These are phyloP conservation scores for Fusarium algeriense DNA, from an alignment of 2,329 filamentous ascomycete species.

Conservation along the genomic window DNA sequence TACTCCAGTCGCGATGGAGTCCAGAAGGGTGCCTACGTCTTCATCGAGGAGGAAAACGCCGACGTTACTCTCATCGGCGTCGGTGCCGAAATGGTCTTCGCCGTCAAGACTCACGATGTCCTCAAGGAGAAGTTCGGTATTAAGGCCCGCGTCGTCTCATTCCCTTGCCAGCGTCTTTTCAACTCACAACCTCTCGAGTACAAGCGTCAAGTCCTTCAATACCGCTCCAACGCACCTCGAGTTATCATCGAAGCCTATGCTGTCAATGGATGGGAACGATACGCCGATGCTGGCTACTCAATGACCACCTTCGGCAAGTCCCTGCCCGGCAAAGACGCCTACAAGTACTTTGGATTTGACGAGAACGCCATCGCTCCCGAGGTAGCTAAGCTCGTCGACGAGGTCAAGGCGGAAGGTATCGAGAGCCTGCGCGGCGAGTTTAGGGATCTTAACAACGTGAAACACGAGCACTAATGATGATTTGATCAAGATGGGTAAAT, in stretches of 20 bases:
- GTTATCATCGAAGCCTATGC: constrained; percentile 73
- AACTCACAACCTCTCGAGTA: constrained; percentile 59
- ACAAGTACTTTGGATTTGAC: constrained; percentile 68
- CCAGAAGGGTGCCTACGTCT: constrained; percentile 60
- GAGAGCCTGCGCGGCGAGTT: constrained; percentile 51
- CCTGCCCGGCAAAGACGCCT: constrained; percentile 65
- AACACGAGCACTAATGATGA: constrained; percentile 37
- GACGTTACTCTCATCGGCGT: constrained; percentile 60
- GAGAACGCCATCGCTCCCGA: constrained; percentile 55
- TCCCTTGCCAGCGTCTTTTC: constrained; percentile 61
- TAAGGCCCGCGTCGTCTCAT: constrained; percentile 57
- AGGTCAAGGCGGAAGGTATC: constrained; percentile 48
- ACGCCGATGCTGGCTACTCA: constrained; percentile 67
- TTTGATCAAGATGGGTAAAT: constrained; percentile 10
- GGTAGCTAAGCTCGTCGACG: constrained; percentile 51
- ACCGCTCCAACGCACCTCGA: constrained; percentile 58
- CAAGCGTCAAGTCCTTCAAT: constrained; percentile 58
- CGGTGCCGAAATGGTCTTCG: constrained; percentile 53
- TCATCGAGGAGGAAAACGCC: constrained; percentile 57
- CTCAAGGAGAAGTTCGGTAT: constrained; percentile 56
- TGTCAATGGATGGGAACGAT: constrained; percentile 70
- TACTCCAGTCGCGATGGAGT: constrained; percentile 57
- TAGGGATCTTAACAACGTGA: constrained; percentile 46
- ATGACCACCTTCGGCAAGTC: constrained; percentile 68
- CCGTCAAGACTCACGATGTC: constrained; percentile 50